Conservation (phyloP, 2,329 filamentous ascomycete species). For the Teratosphaeria epicoccoides region DNA sequence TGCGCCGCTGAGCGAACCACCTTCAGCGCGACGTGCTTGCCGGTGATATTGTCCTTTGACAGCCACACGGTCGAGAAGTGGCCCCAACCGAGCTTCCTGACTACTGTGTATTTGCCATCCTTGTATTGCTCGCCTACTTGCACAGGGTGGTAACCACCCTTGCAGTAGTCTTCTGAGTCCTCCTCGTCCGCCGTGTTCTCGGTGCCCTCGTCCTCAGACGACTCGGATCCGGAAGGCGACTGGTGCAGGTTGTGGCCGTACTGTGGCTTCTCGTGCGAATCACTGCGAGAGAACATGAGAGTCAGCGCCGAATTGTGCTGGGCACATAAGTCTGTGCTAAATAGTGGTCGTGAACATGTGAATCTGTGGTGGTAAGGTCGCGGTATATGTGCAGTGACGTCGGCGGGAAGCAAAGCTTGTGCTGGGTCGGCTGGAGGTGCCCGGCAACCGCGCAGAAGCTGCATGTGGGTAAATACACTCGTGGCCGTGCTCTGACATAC, state of each 20-base stretch:
- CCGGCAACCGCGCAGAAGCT: background rate
- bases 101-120: slow-evolving; percentile 89
- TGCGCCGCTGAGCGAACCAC: slow-evolving; percentile 95
- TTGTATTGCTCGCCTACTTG: slow-evolving; percentile 94
- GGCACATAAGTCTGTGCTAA: background rate
- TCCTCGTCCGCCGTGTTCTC: slow-evolving; percentile 96
- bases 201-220: slow-evolving; percentile 64
- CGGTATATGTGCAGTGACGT: slow-evolving; percentile 3
- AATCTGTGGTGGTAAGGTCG: slow-evolving; percentile 12
- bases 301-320: background rate
- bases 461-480: background rate
- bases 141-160: slow-evolving; percentile 95
- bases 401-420: background rate
- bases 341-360: background rate
- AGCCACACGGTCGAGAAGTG: slow-evolving; percentile 97
- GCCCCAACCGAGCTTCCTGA: slow-evolving; percentile 94
- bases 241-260: slow-evolving; percentile 51
- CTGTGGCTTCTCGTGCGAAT: slow-evolving; percentile 24
- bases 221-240: slow-evolving; percentile 39
- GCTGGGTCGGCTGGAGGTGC: background rate
- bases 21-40: slow-evolving; percentile 94
- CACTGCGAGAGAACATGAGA: background rate
- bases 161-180: slow-evolving; percentile 98
- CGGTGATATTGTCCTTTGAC: slow-evolving; percentile 71
- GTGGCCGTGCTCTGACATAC: slow-evolving; percentile 22